These are phyloP conservation scores for Phaeosphaeria sp. DNA, from an alignment of 2,329 filamentous ascomycete species.

Conservation along the genomic window DNA sequence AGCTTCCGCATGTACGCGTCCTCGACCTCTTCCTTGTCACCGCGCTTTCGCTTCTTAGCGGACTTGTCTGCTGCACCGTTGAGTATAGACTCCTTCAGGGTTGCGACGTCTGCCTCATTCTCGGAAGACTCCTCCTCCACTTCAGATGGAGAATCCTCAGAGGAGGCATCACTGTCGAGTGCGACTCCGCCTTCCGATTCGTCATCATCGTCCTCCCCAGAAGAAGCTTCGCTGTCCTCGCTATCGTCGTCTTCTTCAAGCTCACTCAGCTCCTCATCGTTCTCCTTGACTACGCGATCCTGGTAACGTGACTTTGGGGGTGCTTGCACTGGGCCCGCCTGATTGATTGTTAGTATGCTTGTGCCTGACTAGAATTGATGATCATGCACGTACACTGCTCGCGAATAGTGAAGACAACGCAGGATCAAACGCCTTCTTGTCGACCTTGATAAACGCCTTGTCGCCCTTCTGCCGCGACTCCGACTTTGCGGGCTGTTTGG, in stretches of 20 bases:
- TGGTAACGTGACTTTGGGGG: constrained; percentile 52
- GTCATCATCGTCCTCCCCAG: constrained; percentile 45
- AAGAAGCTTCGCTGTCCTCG: constrained; percentile 38
- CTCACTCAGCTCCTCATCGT: constrained; percentile 45
- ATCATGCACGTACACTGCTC: constrained; percentile 42
- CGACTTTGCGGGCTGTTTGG: constrained; percentile 28
- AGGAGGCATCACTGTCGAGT: constrained; percentile 5
- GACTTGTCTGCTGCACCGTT: constrained; percentile 37
- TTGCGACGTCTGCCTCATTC: constrained; percentile 32
- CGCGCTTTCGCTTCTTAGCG: constrained; percentile 57
- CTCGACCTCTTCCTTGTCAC: constrained; percentile 71
- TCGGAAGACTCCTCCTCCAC: constrained; percentile 23
- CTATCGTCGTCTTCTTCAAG: constrained; percentile 55
- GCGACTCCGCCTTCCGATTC: constrained; percentile 22
- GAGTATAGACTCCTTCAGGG: constrained; percentile 31
- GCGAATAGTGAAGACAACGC: constrained; percentile 57
- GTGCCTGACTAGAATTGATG: background rate
- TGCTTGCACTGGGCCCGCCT: constrained; percentile 47
- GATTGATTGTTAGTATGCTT: constrained; percentile 17
- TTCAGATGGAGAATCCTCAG: constrained; percentile 25
- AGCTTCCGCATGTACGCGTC: constrained; percentile 73
- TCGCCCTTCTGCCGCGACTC: constrained; percentile 15
- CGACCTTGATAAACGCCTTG: constrained; percentile 30
- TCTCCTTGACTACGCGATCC: constrained; percentile 26
- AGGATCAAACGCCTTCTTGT: constrained; percentile 51